Evolutionary conservation across 208 protist species (phyloP), one percentile per base, ranked within the genome.

Genomic region (Polymyxa betae): DNA sequence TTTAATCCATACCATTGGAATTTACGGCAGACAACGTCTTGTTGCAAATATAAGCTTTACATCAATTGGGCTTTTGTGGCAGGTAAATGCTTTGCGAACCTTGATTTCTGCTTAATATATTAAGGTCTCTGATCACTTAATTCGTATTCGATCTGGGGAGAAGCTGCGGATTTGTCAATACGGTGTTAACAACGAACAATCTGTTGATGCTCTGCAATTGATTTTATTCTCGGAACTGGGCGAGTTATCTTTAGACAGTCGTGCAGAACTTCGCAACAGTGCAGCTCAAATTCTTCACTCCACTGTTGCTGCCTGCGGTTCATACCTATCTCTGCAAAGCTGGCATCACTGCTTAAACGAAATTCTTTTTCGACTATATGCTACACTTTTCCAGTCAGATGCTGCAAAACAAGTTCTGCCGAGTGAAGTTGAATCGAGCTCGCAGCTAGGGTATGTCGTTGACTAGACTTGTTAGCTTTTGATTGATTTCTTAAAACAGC

Each of bases 1-100:
- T 35, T 43, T 82, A n/a, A 35, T 82, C 72, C 72, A 82, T 43
- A 82, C 72, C 35, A 82, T 82, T 82, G 72, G 72, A 35, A 45
- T 82, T 5, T 82, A 82, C 35, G 72, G 72, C 5, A 5, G 72
- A 45, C 72, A 82, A 43, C 72, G 72, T 5, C 72, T 82, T 43
- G 72, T 43, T 82, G 72, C 72, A 20, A 82, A 82, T n/a, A 82
- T 82, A 20, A 82, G 72, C n/a, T 82, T 82, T n/a, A 82, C 72
- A n/a, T 82, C 72, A 82, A 82, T 82, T 82, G 72, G 72, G 35
- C 72, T 82, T 35, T n/a, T 82, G 5, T 82, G 72, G 72, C 72
- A 82, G 72, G 72, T 82, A 5, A 35, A 20, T 60, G 49, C 5
- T 82, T 82, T 82, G 5, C 29, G 54, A 29, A 66, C 12, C n/a